Evolutionary conservation across 495 filamentous ascomycete genomes (phyloP).

Genomic region (Barbatosphaeria neglecta): DNA sequence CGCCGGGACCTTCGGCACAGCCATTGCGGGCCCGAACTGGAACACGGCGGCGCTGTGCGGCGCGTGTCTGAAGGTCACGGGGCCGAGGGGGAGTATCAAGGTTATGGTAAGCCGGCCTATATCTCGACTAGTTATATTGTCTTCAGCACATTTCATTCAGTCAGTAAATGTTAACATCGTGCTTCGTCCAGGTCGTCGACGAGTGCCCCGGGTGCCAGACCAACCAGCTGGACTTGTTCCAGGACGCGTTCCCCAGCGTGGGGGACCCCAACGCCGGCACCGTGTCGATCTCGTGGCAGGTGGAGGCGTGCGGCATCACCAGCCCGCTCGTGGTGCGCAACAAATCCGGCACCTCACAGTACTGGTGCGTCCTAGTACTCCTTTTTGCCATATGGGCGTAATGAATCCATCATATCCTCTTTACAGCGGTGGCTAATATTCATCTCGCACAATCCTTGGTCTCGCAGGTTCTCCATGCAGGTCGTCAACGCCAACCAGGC

Average conservation of each 20-base stretch:
- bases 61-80: slow-evolving; percentile 44
- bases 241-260: slow-evolving; percentile 35
- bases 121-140: too few species aligned
- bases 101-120: slow-evolving; percentile 58
- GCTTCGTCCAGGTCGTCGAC: slow-evolving; percentile 39
- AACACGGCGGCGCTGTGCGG: slow-evolving; percentile 41
- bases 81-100: slow-evolving; percentile 44
- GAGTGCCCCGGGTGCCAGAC: slow-evolving; percentile 45
- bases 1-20: slow-evolving; percentile 40
- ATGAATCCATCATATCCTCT: too few species aligned
- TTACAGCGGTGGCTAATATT: too few species aligned
- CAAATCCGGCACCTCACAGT: slow-evolving; percentile 41
- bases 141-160: too few species aligned
- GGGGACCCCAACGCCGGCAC: slow-evolving; percentile 30
- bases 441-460: background rate
- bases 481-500: slow-evolving; percentile 44
- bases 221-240: slow-evolving; percentile 51
- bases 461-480: slow-evolving; percentile 40
- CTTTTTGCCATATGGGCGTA: too few species aligned
- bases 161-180: background rate
- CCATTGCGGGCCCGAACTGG: slow-evolving; percentile 41
- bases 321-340: slow-evolving; percentile 39
- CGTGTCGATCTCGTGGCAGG: slow-evolving; percentile 14
- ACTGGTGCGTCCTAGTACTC: slow-evolving; percentile 9
- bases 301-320: slow-evolving; percentile 39